A percentile compares a stretch with the other conserved stretches of the same genome.
Conservation (phyloP, 768 basidiomycete genomes). For the Sistotremastrum suecicum region DNA sequence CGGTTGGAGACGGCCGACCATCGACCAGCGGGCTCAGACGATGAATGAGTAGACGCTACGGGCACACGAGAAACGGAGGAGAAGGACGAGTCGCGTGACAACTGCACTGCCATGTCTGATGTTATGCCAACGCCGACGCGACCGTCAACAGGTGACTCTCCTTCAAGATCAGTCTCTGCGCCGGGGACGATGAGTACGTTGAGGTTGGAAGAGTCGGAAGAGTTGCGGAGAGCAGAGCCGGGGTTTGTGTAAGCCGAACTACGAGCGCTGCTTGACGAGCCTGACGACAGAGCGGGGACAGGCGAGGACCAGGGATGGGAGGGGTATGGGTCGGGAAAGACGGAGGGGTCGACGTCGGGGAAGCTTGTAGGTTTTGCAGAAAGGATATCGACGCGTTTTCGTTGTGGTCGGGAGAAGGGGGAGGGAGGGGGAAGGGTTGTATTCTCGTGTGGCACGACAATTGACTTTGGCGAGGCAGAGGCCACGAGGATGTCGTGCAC, state of each 20-base stretch:
- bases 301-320: constrained; percentile 30
- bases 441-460: background rate
- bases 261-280: constrained; percentile 53
- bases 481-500: too few species aligned
- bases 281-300: constrained; percentile 52
- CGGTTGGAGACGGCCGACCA: constrained; percentile 33
- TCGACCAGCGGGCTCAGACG: constrained; percentile 57
- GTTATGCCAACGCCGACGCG: constrained; percentile 43
- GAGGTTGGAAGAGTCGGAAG: constrained; percentile 4
- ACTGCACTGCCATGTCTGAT: constrained; percentile 49
- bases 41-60: constrained; percentile 46
- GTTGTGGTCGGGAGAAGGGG: background rate
- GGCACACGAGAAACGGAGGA: constrained; percentile 25
- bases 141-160: constrained; percentile 25
- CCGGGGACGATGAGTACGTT: constrained; percentile 53
- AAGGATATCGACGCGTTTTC: constrained; percentile 16
- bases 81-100: constrained; percentile 29
- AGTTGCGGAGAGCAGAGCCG: constrained; percentile 33
- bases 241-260: constrained; percentile 70
- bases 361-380: constrained; percentile 30
- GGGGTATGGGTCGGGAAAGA: constrained; percentile 62
- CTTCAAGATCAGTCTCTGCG: constrained; percentile 19
- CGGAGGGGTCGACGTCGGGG: constrained; percentile 38
- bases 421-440: background rate
- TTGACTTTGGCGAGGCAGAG: too few species aligned